Conservation (phyloP, 345 rosid species). For the Pistacia integerrima region DNA sequence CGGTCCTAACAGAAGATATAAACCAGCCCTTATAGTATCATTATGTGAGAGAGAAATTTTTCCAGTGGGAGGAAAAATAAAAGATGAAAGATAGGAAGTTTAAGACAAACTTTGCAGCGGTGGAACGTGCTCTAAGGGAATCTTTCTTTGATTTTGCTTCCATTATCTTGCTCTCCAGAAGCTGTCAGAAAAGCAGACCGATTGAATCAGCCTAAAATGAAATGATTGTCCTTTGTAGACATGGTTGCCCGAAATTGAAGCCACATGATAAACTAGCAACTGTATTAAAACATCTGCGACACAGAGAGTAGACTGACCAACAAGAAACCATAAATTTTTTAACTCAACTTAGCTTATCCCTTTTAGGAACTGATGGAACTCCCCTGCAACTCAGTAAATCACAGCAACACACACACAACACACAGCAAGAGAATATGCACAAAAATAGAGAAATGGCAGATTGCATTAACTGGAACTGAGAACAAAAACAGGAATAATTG, state of each 20-base stretch:
- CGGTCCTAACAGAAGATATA: slow-evolving; percentile 50
- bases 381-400: no score
- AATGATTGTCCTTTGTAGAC: background rate
- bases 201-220: background rate
- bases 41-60: background rate
- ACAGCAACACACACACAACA: no score
- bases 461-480: no score
- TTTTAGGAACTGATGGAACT: no score
- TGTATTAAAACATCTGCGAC: background rate
- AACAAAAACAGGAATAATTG: no score
- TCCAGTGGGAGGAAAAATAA: background rate
- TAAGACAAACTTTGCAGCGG: slow-evolving; percentile 48
- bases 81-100: slow-evolving; percentile 8
- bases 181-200: slow-evolving; percentile 30
- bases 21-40: background rate
- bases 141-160: slow-evolving; percentile 65
- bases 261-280: background rate
- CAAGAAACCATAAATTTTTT: background rate
- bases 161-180: slow-evolving; percentile 61
- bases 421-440: no score
- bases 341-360: background rate
- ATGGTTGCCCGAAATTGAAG: background rate
- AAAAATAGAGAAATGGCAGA: no score
- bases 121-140: slow-evolving; percentile 56
- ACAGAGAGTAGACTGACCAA: background rate